Percentiles rank a stretch among this genome's conserved stretches.
Evolutionary conservation across 78 protist species (phyloP).

Genomic region (Mastigamoeba balamuthi): DNA sequence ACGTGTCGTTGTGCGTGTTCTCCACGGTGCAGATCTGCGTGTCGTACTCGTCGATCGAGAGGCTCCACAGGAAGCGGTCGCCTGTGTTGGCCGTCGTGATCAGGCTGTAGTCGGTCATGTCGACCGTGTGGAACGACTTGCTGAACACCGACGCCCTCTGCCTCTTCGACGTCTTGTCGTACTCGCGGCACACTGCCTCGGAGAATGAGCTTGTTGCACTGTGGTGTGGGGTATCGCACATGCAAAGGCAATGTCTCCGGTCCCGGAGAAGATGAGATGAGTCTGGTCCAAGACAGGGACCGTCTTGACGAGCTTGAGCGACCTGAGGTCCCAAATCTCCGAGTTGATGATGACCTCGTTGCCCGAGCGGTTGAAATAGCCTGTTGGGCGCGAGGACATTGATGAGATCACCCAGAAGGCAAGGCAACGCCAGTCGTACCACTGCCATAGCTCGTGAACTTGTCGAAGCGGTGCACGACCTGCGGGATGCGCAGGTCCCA

Average conservation of each 20-base stretch:
- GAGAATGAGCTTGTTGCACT: no score
- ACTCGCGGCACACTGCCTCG: no score
- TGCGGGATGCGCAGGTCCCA: conserved; percentile 14
- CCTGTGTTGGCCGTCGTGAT: no score
- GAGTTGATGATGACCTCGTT: conserved; percentile 13
- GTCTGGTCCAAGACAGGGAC: conserved; percentile 7
- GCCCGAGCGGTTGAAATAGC: conserved; percentile 7
- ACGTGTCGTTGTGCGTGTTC: no score
- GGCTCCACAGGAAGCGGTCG: no score
- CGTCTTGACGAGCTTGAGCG: conserved; percentile 14
- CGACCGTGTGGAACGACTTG: conserved; percentile 1
- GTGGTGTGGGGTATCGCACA: no score
- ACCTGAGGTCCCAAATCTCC: conserved; percentile 17
- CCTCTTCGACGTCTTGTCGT: no score
- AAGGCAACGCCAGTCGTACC: not conserved
- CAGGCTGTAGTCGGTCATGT: not conserved
- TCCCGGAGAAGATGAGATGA: not conserved
- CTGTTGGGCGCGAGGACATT: not conserved
- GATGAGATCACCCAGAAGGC: not conserved
- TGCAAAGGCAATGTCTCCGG: no score
- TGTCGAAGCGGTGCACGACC: conserved; percentile 13
- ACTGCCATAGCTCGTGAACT: not conserved
- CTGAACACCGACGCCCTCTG: no score
- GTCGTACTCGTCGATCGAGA: no score
- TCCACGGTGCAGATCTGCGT: no score